Evolutionary conservation across 306 rosid species (phyloP).

Genomic region (Fragaria iinumae): DNA sequence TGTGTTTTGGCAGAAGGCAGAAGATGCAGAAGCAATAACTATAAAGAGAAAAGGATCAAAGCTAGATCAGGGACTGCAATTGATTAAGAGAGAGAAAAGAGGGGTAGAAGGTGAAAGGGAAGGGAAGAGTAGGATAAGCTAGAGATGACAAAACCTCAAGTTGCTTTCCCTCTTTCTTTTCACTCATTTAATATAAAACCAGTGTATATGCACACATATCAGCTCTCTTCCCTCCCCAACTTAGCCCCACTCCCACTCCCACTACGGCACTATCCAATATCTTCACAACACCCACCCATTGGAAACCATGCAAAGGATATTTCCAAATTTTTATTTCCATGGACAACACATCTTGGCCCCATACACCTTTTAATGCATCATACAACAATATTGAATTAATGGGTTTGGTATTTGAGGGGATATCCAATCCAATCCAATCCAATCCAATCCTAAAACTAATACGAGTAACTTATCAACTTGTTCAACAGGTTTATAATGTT

Average conservation of each 20-base stretch:
- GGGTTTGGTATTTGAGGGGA: constrained; percentile 4
- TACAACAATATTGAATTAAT: background rate
- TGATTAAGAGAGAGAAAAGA: constrained; percentile 43
- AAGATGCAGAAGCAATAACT: constrained; percentile 24
- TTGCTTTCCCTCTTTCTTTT: constrained; percentile 47
- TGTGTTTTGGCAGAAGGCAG: background rate
- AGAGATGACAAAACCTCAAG: constrained; percentile 37
- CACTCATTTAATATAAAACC: constrained; percentile 48
- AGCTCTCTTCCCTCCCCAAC: constrained; percentile 33
- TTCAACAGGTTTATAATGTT: background rate
- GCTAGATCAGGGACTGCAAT: constrained; percentile 24
- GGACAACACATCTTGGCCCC: constrained; percentile 13
- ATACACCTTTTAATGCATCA: constrained; percentile 11
- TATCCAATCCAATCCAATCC: background rate
- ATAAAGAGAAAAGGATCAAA: constrained; percentile 27
- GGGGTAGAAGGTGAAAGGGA: constrained; percentile 20
- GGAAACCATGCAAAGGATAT: constrained; percentile 25
- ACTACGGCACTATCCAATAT: constrained; percentile 37
- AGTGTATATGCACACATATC: constrained; percentile 8
- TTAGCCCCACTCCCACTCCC: constrained; percentile 48
- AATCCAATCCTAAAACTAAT: background rate
- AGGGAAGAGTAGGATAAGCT: constrained; percentile 15
- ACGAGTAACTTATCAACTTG: background rate
- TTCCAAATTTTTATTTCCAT: background rate
- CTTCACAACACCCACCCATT: constrained; percentile 14